Evolutionary conservation across 495 filamentous ascomycete species (phyloP).

Genomic region (Evansstolkia leycettana): DNA sequence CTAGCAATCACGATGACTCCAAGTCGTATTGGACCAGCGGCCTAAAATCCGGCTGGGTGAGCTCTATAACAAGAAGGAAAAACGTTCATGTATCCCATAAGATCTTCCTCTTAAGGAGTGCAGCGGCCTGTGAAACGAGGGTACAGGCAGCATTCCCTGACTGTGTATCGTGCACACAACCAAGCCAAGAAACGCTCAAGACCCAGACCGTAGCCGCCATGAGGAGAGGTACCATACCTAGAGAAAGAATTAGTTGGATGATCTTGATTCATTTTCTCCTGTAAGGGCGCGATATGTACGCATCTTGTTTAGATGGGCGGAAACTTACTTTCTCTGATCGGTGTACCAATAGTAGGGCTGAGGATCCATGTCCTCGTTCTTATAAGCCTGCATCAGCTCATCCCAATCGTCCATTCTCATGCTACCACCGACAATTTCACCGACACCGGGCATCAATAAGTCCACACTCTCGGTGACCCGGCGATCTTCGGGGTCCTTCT

Average conservation of each 20-base stretch:
- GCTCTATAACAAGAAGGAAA: background rate
- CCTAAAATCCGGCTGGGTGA: background rate
- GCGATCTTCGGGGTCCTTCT: slow-evolving; percentile 67
- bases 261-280: too few species aligned
- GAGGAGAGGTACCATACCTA: slow-evolving; percentile 86
- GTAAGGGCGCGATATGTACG: background rate
- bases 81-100: background rate
- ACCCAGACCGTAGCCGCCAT: slow-evolving; percentile 92
- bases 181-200: slow-evolving; percentile 95
- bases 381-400: slow-evolving; percentile 83
- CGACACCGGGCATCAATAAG: slow-evolving; percentile 90
- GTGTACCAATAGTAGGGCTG: slow-evolving; percentile 98
- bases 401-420: slow-evolving; percentile 93
- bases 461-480: slow-evolving; percentile 97
- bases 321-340: slow-evolving; percentile 87
- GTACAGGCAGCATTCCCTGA: slow-evolving; percentile 81
- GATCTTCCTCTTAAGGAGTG: slow-evolving; percentile 53
- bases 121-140: slow-evolving; percentile 90
- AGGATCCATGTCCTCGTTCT: slow-evolving; percentile 72
- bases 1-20: too few species aligned
- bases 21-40: too few species aligned
- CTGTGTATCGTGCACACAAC: slow-evolving; percentile 86
- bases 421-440: slow-evolving; percentile 92
- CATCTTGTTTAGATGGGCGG: background rate
- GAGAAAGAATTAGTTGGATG: background rate